Evolutionary conservation across 2,329 filamentous ascomycete genomes (phyloP), one percentile per base, ranked within the genome.

Genomic region (Alternaria longipes): DNA sequence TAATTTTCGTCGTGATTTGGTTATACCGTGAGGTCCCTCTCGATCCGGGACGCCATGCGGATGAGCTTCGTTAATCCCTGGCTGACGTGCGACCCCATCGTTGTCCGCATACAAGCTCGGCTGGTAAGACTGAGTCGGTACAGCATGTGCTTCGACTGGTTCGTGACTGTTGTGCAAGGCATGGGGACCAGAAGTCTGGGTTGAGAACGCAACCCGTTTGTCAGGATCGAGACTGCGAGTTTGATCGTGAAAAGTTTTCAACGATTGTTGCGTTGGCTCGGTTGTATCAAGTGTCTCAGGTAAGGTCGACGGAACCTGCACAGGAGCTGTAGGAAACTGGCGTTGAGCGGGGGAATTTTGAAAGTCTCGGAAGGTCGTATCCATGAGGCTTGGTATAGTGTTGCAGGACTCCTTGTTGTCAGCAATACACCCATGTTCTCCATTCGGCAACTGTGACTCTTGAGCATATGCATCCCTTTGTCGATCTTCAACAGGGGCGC

Each of bases 1-100:
- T 18, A 9, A 28, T n/a, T 65, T 65, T 38, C 56, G 60, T 22
- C 46, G 63, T 5, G 54, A 9, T 34, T 71, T 70, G 5, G 24
- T 34, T 8, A 73, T 56, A 45, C 56, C 56, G 22, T 42, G 42
- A 24, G 57, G 12, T 7, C 45, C 42, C 18, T 18, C 36, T 4
- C 20, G 56, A 24, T 20, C 22, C 1, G 54, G 53, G 5, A 32
- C 32, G 2, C 51, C 8, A 36, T 59, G 56, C 9, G 63, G 30
- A 12, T 40, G 14, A 14, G 47, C 18, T 3, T 53, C 56, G 28
- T 18, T 30, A 28, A 22, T 36, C 7, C 30, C 24, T 1, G 20
- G 14, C 12, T 20, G 55, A 5, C 22, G 8, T 22, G 11, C 3
- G 38, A 24, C 28, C 11, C 38, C 44, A 34, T 18, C 4, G 20